Percentiles rank a stretch among this genome's conserved stretches.
Evolutionary conservation across 495 filamentous ascomycete genomes (phyloP).

Genomic region (Penicillium ochrochloron): DNA sequence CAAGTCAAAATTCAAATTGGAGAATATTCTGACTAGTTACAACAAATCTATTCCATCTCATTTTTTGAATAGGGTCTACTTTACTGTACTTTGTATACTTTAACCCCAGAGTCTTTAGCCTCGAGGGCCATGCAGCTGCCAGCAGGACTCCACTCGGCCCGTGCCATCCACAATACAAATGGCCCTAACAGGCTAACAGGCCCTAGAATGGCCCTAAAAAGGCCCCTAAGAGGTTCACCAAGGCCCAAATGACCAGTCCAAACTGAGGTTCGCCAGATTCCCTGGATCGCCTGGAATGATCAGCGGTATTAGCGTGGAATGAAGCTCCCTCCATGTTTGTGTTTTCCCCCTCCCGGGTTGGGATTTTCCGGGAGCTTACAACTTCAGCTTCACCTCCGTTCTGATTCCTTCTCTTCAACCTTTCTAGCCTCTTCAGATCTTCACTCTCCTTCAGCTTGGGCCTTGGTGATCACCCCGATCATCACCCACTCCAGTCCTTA

Average conservation of each 20-base stretch:
- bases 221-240: background rate
- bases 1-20: too few species aligned
- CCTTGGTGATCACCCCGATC: background rate
- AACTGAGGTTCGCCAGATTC: slow-evolving; percentile 11
- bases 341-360: background rate
- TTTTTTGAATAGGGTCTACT: background rate
- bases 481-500: background rate
- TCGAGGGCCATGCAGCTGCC: background rate
- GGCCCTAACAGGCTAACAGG: background rate
- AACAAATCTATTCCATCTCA: too few species aligned
- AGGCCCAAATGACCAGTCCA: background rate
- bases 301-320: slow-evolving; percentile 27
- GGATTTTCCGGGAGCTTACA: slow-evolving; percentile 1
- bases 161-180: background rate
- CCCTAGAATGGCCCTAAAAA: too few species aligned
- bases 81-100: background rate
- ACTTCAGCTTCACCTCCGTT: background rate
- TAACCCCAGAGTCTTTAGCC: background rate
- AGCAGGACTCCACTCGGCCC: background rate
- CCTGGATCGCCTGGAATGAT: slow-evolving; percentile 33
- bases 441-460: background rate
- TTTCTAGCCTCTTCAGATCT: background rate
- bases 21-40: too few species aligned
- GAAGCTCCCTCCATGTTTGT: slow-evolving; percentile 24
- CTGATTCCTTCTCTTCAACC: background rate